Evolutionary conservation across 1,284 basidiomycete species (phyloP), one percentile per base, ranked within the genome.

Genomic region (Butyriboletus regius): DNA sequence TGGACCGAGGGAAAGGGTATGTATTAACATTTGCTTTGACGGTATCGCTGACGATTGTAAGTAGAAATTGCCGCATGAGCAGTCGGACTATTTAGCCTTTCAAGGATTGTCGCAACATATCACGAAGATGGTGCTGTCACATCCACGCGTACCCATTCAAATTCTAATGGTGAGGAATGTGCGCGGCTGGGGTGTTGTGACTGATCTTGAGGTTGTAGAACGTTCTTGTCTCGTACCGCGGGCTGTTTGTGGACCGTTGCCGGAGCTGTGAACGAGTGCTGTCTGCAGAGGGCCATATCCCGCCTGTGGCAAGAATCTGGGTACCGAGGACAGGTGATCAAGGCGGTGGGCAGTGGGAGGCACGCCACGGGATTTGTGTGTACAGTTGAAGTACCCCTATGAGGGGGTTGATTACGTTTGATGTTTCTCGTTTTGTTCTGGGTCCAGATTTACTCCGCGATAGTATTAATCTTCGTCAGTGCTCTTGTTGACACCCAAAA

Each of bases 1-100:
- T 60, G 83, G 81, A 5, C 79, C 85, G 17, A 71, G 84, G 58
- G 85, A 88, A 69, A 75, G 72, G 70, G 85, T 82, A 57, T 48
- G 73, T 3, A 40, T 39, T 28, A 18, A 39, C 35, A 20, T 50
- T 40, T 20, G 10, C 38, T 31, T 48, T 20, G 34, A 29, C 20
- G 10, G 14, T 44, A 5, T 42, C 42, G 26, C 51, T 53, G 53
- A 46, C 38, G 43, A 18, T 24, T 3, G 36, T n/a, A n/a, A n/a
- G 33, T 59, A 85, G 83, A 83, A 80, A 68, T 67, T 75, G 13
- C 79, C 82, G 3, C 80, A 86, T 62, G 78, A 78, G 12, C 80
- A 84, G 57, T 85, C 83, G 9, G 77, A 80, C 28, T 87, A 74
- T 63, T 60, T 70, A 9, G 81, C 82, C 4, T 88, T 76, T 62